phyloP scores from a whole-genome alignment of 495 filamentous ascomycete species.

The Aspergillus panamensis region DNA sequence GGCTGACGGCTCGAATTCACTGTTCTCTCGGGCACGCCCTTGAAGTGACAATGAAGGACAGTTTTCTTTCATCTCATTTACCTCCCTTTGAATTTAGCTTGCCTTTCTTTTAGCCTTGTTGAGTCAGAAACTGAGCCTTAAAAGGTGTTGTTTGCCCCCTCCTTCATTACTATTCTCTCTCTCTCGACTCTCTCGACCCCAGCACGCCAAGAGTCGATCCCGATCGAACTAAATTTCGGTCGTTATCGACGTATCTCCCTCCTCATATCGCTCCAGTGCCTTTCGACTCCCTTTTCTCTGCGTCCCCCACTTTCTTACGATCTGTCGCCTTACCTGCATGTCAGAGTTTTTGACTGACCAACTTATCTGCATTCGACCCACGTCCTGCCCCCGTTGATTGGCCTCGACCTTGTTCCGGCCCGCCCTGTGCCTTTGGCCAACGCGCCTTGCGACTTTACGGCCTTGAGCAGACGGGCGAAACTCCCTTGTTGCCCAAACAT shows the following conservation, averaged over 20 bases:
- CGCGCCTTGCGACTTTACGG: not conserved
- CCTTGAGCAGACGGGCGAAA: not conserved
- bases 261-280: too few species aligned
- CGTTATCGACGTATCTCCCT: too few species aligned
- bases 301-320: not conserved
- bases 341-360: not conserved
- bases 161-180: too few species aligned
- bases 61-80: not conserved
- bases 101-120: not conserved
- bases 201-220: not conserved
- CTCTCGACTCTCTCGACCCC: too few species aligned
- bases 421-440: not conserved
- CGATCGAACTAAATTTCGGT: not conserved
- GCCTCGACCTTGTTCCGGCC: not conserved
- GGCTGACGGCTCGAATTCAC: not conserved
- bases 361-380: not conserved
- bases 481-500: constrained; percentile 13
- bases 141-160: too few species aligned
- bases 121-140: not conserved
- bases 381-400: not conserved
- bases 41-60: not conserved
- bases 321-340: not conserved
- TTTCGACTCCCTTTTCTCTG: not conserved
- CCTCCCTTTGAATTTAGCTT: not conserved
- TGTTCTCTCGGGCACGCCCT: not conserved